Conservation (phyloP, 139 green algal species). For the Ettlia oleoabundans region DNA sequence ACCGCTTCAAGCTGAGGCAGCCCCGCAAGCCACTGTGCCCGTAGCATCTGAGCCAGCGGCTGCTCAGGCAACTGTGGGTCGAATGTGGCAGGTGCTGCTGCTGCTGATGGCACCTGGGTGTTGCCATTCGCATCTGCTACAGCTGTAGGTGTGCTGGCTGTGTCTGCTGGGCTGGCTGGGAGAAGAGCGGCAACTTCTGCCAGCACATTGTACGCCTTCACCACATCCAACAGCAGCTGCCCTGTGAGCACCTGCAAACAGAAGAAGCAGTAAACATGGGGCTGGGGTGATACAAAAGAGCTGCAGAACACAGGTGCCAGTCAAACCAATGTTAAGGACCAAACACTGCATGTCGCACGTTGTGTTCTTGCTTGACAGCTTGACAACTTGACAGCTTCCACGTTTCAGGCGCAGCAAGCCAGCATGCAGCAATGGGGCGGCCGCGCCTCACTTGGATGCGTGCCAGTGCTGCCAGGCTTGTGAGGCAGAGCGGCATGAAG, state of each 20-base stretch:
- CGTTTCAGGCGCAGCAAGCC: background rate
- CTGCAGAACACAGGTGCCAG: no score
- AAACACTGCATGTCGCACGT: no score
- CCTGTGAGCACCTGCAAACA: conserved; percentile 51
- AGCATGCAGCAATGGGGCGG: background rate
- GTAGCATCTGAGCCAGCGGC: conserved; percentile 43
- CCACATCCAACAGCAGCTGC: conserved; percentile 48
- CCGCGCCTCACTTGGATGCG: conserved; percentile 48
- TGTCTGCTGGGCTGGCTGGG: conserved; percentile 20
- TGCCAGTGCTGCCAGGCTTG: conserved; percentile 54
- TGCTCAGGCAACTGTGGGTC: background rate
- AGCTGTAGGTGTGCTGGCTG: conserved; percentile 4
- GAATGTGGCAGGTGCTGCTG: no score
- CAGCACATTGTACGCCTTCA: conserved; percentile 57
- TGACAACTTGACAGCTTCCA: no score
- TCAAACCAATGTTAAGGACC: no score
- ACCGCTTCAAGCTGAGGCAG: conserved; percentile 9
- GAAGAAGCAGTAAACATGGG: background rate
- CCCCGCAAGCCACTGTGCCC: conserved; percentile 32
- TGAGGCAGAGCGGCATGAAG: conserved; percentile 76
- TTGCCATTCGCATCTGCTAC: no score
- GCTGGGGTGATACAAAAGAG: no score
- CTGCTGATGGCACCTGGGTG: no score
- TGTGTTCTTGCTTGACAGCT: no score
- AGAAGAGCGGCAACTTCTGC: conserved; percentile 53